phyloP scores from a whole-genome alignment of 192 early-diverging fungal species.

The Ramicandelaber brevisporus region DNA sequence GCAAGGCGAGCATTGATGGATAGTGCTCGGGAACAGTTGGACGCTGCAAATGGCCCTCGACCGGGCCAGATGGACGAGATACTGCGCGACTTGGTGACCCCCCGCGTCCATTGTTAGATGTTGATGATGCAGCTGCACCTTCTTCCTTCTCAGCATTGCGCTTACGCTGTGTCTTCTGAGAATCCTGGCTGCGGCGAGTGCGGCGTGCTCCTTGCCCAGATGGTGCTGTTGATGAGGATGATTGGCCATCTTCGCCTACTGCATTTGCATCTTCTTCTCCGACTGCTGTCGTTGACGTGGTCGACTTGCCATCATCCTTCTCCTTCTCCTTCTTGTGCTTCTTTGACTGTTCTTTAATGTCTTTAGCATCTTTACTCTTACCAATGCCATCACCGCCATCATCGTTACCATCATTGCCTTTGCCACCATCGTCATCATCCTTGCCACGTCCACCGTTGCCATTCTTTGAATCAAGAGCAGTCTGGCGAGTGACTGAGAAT shows the following conservation, averaged over 20 bases:
- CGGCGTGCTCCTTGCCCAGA: too few species aligned
- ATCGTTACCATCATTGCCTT: neutral
- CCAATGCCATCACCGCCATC: constrained; percentile 3
- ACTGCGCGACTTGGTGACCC: constrained; percentile 10
- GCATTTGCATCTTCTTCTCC: constrained; percentile 1
- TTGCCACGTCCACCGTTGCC: neutral
- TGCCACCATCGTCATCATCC: neutral
- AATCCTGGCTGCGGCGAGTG: too few species aligned
- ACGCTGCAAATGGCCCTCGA: constrained; percentile 40
- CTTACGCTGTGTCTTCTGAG: neutral
- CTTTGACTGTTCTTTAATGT: neutral
- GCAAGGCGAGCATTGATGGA: constrained; percentile 80
- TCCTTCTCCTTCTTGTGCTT: neutral
- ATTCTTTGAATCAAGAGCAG: neutral
- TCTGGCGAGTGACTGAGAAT: too few species aligned
- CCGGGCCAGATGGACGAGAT: constrained; percentile 22
- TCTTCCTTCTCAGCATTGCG: constrained; percentile 9
- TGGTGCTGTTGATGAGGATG: constrained; percentile 10
- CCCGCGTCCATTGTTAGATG: constrained; percentile 3
- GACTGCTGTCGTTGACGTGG: constrained; percentile 2
- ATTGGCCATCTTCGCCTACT: constrained; percentile 5
- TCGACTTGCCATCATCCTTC: constrained; percentile 1
- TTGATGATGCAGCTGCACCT: constrained; percentile 1
- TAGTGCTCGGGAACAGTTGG: constrained; percentile 74
- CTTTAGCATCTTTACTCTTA: constrained; percentile 1